Evolutionary conservation across 176 grass and related monocot genomes (phyloP).

Genomic region (Oryza officinalis): DNA sequence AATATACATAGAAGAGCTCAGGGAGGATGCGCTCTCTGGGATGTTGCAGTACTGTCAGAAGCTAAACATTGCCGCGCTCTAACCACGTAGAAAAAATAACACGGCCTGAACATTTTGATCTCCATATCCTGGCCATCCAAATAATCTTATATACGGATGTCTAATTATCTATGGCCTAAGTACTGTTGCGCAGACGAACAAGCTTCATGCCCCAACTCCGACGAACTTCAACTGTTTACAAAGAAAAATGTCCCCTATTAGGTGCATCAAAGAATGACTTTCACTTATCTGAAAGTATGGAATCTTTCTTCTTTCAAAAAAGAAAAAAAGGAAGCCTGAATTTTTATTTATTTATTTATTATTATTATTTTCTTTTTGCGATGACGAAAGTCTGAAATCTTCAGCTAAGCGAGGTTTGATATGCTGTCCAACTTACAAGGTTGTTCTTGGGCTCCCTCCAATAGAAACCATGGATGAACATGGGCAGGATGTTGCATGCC

Average conservation of each 20-base stretch:
- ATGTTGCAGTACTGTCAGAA: background rate
- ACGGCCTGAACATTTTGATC: background rate
- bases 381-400: background rate
- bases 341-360: no score
- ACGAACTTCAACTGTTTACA: constrained; percentile 44
- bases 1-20: constrained; percentile 28
- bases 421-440: constrained; percentile 52
- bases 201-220: constrained; percentile 37
- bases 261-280: background rate
- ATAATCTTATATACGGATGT: background rate
- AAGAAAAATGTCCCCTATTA: background rate
- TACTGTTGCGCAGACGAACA: background rate
- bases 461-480: constrained; percentile 87
- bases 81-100: constrained; percentile 20
- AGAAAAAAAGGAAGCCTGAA: no score
- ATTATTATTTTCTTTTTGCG: no score
- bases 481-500: constrained; percentile 76
- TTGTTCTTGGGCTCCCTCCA: constrained; percentile 82
- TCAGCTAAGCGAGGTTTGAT: background rate
- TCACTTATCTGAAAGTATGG: background rate
- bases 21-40: background rate
- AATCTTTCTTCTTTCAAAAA: background rate
- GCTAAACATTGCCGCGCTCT: background rate
- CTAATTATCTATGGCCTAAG: background rate
- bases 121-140: background rate